Evolutionary conservation across 805 yeast species (phyloP).

Genomic region (Metschnikowia bowlesiae): DNA sequence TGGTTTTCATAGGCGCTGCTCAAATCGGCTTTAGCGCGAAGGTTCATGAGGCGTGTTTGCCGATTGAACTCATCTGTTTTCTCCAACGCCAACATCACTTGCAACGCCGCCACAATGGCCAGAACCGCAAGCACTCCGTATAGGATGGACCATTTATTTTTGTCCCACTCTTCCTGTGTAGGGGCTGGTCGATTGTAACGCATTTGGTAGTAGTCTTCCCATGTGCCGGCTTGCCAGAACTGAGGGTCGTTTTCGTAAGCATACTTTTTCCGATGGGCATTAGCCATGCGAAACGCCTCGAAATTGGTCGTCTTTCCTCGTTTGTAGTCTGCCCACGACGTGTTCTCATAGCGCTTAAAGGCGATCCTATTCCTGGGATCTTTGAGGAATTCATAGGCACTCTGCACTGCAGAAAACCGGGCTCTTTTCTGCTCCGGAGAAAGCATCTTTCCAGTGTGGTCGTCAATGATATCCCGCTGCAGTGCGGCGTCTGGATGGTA

Average conservation of each 20-base stretch:
- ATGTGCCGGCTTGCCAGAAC: constrained; percentile 59
- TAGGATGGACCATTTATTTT: constrained; percentile 40
- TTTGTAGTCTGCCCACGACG: constrained; percentile 25
- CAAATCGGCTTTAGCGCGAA: constrained; percentile 28
- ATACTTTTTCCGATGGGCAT: constrained; percentile 33
- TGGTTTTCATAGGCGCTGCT: constrained; percentile 23
- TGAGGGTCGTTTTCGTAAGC: constrained; percentile 33
- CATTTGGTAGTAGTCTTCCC: constrained; percentile 58
- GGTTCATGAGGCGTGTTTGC: constrained; percentile 20
- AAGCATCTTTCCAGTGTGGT: constrained; percentile 25
- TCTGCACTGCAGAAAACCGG: constrained; percentile 30
- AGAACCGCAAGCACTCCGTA: constrained; percentile 36
- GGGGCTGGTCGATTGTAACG: constrained; percentile 35
- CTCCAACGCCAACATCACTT: constrained; percentile 37
- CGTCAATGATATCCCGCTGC: constrained; percentile 22
- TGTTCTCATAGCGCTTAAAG: constrained; percentile 23
- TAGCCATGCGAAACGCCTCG: constrained; percentile 35
- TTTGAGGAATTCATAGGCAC: constrained; percentile 39
- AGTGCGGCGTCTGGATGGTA: constrained; percentile 74
- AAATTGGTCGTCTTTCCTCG: constrained; percentile 23
- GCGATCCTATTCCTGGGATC: constrained; percentile 50
- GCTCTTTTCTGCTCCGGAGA: constrained; percentile 28
- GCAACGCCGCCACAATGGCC: constrained; percentile 36
- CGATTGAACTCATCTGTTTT: constrained; percentile 30
- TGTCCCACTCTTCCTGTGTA: constrained; percentile 38